Percentiles rank a stretch among this genome's conserved stretches.
Evolutionary conservation across 108 stramenopile genomes (phyloP).

Genomic region (Chaetoceros tenuissimus): DNA sequence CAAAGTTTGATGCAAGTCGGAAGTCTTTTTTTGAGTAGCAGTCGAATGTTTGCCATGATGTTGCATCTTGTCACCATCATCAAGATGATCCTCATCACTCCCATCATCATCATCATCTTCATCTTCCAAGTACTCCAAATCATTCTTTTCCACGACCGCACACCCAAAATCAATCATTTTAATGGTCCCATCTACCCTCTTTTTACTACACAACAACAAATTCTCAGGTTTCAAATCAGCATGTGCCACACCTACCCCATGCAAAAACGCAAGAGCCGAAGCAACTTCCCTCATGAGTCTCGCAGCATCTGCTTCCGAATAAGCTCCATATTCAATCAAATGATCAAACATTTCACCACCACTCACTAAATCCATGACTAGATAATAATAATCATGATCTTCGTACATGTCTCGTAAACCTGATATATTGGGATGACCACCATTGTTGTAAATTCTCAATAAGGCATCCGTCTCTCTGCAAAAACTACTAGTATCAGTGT

Average conservation of each 20-base stretch:
- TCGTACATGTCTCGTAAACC: slow-evolving; percentile 60
- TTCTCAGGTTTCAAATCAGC: slow-evolving; percentile 84
- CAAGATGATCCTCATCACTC: neutral
- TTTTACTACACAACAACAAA: slow-evolving; percentile 51
- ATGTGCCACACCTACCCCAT: slow-evolving; percentile 59
- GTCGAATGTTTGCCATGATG: neutral
- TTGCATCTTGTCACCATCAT: neutral
- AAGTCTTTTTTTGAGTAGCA: neutral
- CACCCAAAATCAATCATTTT: slow-evolving; percentile 55
- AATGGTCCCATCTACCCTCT: slow-evolving; percentile 21
- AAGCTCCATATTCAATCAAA: slow-evolving; percentile 54
- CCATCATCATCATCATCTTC: slow-evolving; percentile 12
- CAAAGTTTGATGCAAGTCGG: neutral
- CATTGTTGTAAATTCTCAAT: slow-evolving; percentile 47
- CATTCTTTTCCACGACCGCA: slow-evolving; percentile 10
- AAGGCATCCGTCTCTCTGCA: slow-evolving; percentile 46
- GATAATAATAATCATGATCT: slow-evolving; percentile 52
- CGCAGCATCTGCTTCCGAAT: slow-evolving; percentile 66
- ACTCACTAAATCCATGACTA: slow-evolving; percentile 57
- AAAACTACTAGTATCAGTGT: slow-evolving; percentile 30
- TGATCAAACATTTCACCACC: slow-evolving; percentile 84
- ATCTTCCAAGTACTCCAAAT: neutral
- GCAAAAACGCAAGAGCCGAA: slow-evolving; percentile 63
- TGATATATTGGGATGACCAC: slow-evolving; percentile 59
- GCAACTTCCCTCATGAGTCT: slow-evolving; percentile 55